Evolutionary conservation across 495 filamentous ascomycete species (phyloP).

Genomic region (Penicillium malachiteum): DNA sequence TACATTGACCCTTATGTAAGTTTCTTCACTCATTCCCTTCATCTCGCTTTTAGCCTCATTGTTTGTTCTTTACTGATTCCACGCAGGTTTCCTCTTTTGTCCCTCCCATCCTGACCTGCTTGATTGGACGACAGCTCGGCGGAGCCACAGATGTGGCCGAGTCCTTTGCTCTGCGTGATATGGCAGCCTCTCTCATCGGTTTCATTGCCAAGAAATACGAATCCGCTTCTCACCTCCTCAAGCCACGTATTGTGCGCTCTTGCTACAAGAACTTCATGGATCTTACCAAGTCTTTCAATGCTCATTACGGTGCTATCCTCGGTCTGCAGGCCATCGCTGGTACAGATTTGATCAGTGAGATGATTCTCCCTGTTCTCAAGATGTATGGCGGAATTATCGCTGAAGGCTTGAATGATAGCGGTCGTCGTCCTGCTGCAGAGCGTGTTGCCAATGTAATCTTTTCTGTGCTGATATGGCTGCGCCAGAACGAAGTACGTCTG

Average conservation of each 20-base stretch:
- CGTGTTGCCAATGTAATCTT: conserved; percentile 61
- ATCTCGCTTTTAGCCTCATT: neutral
- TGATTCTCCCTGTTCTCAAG: conserved; percentile 78
- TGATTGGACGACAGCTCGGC: conserved; percentile 82
- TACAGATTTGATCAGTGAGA: conserved; percentile 69
- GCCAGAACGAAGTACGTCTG: conserved; percentile 31
- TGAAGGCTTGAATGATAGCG: conserved; percentile 60
- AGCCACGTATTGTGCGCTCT: conserved; percentile 82
- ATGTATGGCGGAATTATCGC: conserved; percentile 71
- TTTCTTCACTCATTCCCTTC: neutral
- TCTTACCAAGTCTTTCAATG: conserved; percentile 70
- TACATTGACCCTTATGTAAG: conserved; percentile 86
- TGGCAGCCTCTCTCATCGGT: conserved; percentile 75
- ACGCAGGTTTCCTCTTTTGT: conserved; percentile 66
- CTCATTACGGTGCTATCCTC: conserved; percentile 83
- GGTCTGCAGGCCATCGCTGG: conserved; percentile 76
- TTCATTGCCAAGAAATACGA: conserved; percentile 74
- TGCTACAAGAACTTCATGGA: conserved; percentile 90
- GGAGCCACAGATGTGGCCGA: conserved; percentile 49
- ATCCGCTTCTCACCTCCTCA: conserved; percentile 69
- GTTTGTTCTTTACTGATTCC: neutral
- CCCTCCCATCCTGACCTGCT: conserved; percentile 87
- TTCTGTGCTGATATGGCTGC: conserved; percentile 54
- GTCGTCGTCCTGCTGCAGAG: conserved; percentile 57
- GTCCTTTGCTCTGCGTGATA: conserved; percentile 79